Percentiles rank a stretch among this genome's conserved stretches.
These are phyloP conservation scores for Kandelia obovata DNA, from an alignment of 345 rosid genomes.

Conservation along the genomic window DNA sequence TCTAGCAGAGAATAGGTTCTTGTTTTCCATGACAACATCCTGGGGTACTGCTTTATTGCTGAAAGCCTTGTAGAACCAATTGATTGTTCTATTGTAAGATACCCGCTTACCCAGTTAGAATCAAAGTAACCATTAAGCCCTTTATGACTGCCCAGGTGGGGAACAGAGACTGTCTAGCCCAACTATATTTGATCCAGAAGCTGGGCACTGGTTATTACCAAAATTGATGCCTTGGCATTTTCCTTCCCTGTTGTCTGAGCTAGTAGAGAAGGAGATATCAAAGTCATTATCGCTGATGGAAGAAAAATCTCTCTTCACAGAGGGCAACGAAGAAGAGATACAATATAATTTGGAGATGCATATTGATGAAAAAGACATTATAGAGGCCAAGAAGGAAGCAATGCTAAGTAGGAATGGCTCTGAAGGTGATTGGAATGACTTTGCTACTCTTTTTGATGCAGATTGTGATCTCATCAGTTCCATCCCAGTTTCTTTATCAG, in stretches of 20 bases:
- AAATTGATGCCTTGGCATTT: slow-evolving; percentile 59
- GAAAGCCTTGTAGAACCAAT: background rate
- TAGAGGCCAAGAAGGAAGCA: slow-evolving; percentile 72
- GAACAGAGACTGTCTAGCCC: slow-evolving; percentile 21
- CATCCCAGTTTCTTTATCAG: slow-evolving; percentile 41
- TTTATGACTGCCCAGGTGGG: slow-evolving; percentile 38
- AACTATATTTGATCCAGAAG: slow-evolving; percentile 53
- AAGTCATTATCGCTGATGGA: slow-evolving; percentile 43
- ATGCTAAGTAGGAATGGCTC: slow-evolving; percentile 63
- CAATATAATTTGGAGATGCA: slow-evolving; percentile 29
- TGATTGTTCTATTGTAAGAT: background rate
- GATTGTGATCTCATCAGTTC: slow-evolving; percentile 36
- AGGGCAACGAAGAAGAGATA: slow-evolving; percentile 41
- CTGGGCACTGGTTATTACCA: slow-evolving; percentile 57
- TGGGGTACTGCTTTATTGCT: background rate
- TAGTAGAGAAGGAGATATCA: slow-evolving; percentile 65
- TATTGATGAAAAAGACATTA: slow-evolving; percentile 32
- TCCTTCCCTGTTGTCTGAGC: slow-evolving; percentile 71
- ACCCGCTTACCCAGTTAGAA: background rate
- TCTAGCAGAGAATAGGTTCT: background rate
- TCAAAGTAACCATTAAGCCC: background rate
- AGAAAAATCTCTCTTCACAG: slow-evolving; percentile 34
- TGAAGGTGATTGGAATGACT: slow-evolving; percentile 39
- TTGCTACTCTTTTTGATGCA: slow-evolving; percentile 29
- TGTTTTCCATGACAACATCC: background rate